Conservation (phyloP, 1,284 basidiomycete genomes). For the Bjerkandera adusta region DNA sequence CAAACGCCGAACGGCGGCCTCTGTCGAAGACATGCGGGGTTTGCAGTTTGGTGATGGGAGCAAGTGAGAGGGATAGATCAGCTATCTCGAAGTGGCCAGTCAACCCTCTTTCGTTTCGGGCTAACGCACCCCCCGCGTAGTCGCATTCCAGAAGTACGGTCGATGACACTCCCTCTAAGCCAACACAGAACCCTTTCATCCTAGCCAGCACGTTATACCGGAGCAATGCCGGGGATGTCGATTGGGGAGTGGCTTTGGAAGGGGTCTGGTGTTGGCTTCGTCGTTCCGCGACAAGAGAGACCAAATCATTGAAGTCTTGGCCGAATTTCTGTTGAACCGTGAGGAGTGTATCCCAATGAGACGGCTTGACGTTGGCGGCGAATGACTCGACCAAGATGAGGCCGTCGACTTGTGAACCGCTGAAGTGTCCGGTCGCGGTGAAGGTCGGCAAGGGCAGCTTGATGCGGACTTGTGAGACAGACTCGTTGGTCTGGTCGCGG, state of each 20-base stretch:
- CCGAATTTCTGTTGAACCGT: conserved; percentile 84
- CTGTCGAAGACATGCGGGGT: conserved; percentile 41
- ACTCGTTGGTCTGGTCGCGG: conserved; percentile 36
- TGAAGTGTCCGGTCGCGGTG: conserved; percentile 56
- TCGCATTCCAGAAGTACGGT: conserved; percentile 73
- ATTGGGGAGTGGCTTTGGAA: no score
- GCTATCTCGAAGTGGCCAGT: conserved; percentile 66
- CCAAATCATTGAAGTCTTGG: conserved; percentile 80
- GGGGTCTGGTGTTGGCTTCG: conserved; percentile 37
- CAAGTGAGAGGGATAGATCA: conserved; percentile 72
- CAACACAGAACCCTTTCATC: conserved; percentile 77
- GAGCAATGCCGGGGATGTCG: conserved; percentile 12
- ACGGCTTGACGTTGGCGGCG: conserved; percentile 71
- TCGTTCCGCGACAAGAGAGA: conserved; percentile 61
- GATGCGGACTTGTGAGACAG: conserved; percentile 42
- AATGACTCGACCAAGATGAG: conserved; percentile 65
- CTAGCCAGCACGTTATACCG: conserved; percentile 54
- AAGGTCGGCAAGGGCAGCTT: conserved; percentile 65
- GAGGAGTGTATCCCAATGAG: conserved; percentile 77
- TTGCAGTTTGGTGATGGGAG: conserved; percentile 44
- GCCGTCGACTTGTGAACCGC: conserved; percentile 47
- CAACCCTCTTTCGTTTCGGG: conserved; percentile 39
- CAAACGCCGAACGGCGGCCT: conserved; percentile 76
- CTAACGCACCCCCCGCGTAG: conserved; percentile 62
- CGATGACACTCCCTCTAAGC: conserved; percentile 69